These are phyloP conservation scores for Cercophora scortea DNA, from an alignment of 495 filamentous ascomycete species.

Conservation along the genomic window DNA sequence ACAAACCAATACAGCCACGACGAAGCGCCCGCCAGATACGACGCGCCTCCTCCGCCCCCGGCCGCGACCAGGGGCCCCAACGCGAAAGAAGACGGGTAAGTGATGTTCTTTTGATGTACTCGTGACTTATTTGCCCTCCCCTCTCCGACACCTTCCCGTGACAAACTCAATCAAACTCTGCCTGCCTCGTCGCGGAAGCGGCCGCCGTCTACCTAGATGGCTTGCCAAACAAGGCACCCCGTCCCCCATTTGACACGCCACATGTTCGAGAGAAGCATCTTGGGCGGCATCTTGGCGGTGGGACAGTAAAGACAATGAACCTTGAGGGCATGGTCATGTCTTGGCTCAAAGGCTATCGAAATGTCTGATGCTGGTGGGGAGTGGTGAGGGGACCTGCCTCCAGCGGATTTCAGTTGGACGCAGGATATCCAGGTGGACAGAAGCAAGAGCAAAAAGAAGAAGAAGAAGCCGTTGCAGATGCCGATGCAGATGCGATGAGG, in stretches of 20 bases:
- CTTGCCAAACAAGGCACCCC: no score
- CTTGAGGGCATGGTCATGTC: conserved; percentile 1
- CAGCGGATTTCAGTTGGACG: background rate
- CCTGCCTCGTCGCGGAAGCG: no score
- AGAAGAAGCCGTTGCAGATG: no score
- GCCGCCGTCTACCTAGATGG: no score
- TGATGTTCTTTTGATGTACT: conserved; percentile 24
- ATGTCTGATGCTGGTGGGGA: conserved; percentile 2
- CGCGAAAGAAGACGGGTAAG: conserved; percentile 99
- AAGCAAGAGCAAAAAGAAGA: background rate
- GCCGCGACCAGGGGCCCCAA: conserved; percentile 44
- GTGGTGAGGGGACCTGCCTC: background rate
- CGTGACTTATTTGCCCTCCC: conserved; percentile 5
- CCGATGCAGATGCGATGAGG: background rate
- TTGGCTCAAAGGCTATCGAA: conserved; percentile 2
- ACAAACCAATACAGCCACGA: conserved; percentile 29
- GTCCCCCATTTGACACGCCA: no score
- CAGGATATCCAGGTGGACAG: conserved; percentile 1
- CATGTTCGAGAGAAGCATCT: background rate
- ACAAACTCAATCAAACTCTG: no score
- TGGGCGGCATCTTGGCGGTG: conserved; percentile 3
- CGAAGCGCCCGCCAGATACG: conserved; percentile 18
- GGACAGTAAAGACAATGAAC: background rate
- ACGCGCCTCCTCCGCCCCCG: conserved; percentile 12
- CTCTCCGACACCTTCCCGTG: background rate